Evolutionary conservation across 2,329 filamentous ascomycete species (phyloP).

Genomic region (Phoma herbarum): DNA sequence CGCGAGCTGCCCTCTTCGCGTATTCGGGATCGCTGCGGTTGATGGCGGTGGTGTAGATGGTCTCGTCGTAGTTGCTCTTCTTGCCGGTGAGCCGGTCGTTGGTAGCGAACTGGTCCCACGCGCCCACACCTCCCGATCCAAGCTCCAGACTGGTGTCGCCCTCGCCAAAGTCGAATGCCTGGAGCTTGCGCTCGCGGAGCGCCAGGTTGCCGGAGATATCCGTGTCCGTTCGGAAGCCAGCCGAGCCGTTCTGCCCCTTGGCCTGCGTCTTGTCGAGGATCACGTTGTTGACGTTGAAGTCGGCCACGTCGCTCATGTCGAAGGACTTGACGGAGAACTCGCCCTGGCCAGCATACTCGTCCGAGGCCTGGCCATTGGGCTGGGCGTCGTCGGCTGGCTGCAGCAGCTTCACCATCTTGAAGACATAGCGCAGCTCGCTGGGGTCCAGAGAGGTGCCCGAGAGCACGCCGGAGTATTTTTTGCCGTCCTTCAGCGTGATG

Average conservation of each 20-base stretch:
- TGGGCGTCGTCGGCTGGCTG: slow-evolving; percentile 52
- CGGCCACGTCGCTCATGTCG: slow-evolving; percentile 67
- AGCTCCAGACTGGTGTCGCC: slow-evolving; percentile 73
- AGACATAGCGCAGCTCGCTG: slow-evolving; percentile 62
- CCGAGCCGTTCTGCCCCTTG: slow-evolving; percentile 63
- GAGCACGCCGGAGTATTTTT: slow-evolving; percentile 69
- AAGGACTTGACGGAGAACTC: slow-evolving; percentile 66
- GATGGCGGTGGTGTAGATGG: slow-evolving; percentile 91
- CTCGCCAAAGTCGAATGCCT: slow-evolving; percentile 81
- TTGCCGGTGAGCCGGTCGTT: slow-evolving; percentile 90
- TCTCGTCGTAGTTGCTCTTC: slow-evolving; percentile 91
- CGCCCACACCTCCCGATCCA: slow-evolving; percentile 61
- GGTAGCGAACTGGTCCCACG: slow-evolving; percentile 93
- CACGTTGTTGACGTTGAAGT: slow-evolving; percentile 64
- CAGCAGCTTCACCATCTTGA: slow-evolving; percentile 72
- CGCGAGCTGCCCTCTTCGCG: slow-evolving; percentile 77
- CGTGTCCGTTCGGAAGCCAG: slow-evolving; percentile 82
- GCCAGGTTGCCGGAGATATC: slow-evolving; percentile 82
- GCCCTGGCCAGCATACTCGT: slow-evolving; percentile 58
- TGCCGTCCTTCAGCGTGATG: slow-evolving; percentile 67
- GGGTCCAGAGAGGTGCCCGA: slow-evolving; percentile 64
- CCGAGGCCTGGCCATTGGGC: slow-evolving; percentile 56
- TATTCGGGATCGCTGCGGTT: slow-evolving; percentile 85
- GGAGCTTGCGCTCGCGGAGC: slow-evolving; percentile 76
- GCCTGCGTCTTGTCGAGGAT: slow-evolving; percentile 60